Evolutionary conservation across 129 eudicot species (phyloP), one percentile per base, ranked within the genome.

Genomic region (Escallonia rubra): DNA sequence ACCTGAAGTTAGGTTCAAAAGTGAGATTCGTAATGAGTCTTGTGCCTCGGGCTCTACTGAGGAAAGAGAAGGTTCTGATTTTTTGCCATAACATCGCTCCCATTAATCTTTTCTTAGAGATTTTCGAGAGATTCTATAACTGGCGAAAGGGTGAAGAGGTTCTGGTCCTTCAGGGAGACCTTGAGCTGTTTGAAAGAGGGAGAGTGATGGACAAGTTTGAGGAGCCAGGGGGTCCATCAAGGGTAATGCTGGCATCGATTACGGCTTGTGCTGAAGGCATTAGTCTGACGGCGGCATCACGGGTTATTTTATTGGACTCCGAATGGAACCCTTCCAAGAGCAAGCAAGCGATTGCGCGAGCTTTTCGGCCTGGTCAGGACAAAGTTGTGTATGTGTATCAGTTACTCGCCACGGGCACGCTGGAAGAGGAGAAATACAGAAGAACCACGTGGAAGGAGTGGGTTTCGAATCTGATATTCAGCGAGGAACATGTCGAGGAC

Each of bases 71-170:
- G 62, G 86, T 94, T 46, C 62, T 94, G 6, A 90, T 94, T 67
- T 94, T 94, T 78, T 94, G 99, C 83, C 99, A 94, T 78, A 94
- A 94, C 73, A 94, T 94, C 41, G 96, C 99, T 54, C 99, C 99
- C 2, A 94, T 94, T 38, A 94, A 85, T 54, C 90, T 94, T n/a
- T 87, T 94, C 43, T 46, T 89, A 40, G 88, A 81, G 59, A 82
- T 89, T 64, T 94, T 94, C 23, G 86, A 85, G 65, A 78, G 80
- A 57, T 79, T 86, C 55, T 90, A 84, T 48, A 88, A 93, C 53
- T 94, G 99, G 99, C 70, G 75, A 49, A 85, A 85, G 66, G 96
- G 99, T 1, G 81, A 74, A 66, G 99, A 94, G 66, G 89, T 89
- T 7, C 72, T 94, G 0, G 96, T 89, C 61, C 96, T 89, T 47